These are phyloP conservation scores for Avicennia marina DNA, from an alignment of 257 asterid species.

Conservation along the genomic window DNA sequence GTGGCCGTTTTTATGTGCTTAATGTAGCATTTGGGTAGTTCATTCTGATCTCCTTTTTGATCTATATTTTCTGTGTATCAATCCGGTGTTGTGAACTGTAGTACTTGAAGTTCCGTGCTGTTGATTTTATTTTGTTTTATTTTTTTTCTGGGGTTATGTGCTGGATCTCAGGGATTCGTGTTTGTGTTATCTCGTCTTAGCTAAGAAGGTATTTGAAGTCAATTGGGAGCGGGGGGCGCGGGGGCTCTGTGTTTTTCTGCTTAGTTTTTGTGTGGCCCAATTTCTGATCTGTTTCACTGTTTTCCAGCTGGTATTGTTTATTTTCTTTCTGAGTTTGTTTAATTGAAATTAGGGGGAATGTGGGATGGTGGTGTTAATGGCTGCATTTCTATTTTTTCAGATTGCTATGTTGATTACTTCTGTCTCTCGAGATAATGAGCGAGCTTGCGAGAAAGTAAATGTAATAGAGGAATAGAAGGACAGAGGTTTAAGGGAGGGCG, in stretches of 20 bases:
- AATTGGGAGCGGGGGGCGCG: too few species aligned
- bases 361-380: background rate
- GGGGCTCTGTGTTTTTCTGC: conserved; percentile 8
- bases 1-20: conserved; percentile 14
- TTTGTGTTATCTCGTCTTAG: conserved; percentile 24
- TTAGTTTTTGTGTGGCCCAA: background rate
- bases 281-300: conserved; percentile 2
- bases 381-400: background rate
- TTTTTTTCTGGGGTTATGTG: conserved; percentile 6
- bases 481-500: background rate
- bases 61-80: conserved; percentile 6
- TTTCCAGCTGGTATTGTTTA: background rate
- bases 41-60: conserved; percentile 16
- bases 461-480: conserved; percentile 9
- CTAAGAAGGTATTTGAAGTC: background rate
- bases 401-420: conserved; percentile 12
- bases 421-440: conserved; percentile 8
- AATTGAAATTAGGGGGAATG: conserved; percentile 2
- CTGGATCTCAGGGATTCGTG: conserved; percentile 39
- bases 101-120: conserved; percentile 14
- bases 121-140: background rate
- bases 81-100: conserved; percentile 13
- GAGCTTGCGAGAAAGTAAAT: background rate
- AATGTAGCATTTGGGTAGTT: background rate
- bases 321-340: background rate